Evolutionary conservation across 805 yeast species (phyloP), one percentile per base, ranked within the genome.

Genomic region (Candida nanaspora): DNA sequence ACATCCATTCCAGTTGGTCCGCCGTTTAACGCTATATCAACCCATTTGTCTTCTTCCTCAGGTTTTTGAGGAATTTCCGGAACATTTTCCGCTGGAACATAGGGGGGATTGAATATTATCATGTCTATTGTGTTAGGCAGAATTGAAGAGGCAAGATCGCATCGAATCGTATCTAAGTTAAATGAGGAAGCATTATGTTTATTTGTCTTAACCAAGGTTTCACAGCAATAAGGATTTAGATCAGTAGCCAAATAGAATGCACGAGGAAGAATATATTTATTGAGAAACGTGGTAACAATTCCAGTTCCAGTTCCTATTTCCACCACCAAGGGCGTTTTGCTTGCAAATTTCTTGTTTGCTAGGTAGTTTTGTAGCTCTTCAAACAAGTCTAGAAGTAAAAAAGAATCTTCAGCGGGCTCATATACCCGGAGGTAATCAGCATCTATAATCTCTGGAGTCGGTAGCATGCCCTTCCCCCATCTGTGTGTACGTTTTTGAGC

Each of bases 261-360:
- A 6, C 63, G 44, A 1, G 77, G 80, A n/a, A 74, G 38, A 2
- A 88, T 69, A 41, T 75, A 55, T 44, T 73, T 66, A 46, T 78
- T 79, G 35, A 87, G 51, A 56, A 93, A 93, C 0, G 96, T 74
- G 0, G 94, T 72, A 1, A 91, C 84, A 13, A 93, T 72, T 2
- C 98, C 98, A 1, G 96, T 80, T 0, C 98, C 98, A 2, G 89
- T 75, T 0, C 98, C 98, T 6, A 93, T 70, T 53, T 93, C 98
- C 8, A 82, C 70, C 1, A 86, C 81, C 0, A 86, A 33, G 0
- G 93, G 85, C 1, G 56, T 32, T 16, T 44, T 43, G 19, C 50
- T 39, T 1, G 46, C 29, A 41, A 62, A 70, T n/a, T 48, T 6
- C 23, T 50, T 47, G 9, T 38, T 6, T 5, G 30, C 14, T 22